Evolutionary conservation across 176 grass and related monocot species (phyloP).

Genomic region (Raddia guianensis): DNA sequence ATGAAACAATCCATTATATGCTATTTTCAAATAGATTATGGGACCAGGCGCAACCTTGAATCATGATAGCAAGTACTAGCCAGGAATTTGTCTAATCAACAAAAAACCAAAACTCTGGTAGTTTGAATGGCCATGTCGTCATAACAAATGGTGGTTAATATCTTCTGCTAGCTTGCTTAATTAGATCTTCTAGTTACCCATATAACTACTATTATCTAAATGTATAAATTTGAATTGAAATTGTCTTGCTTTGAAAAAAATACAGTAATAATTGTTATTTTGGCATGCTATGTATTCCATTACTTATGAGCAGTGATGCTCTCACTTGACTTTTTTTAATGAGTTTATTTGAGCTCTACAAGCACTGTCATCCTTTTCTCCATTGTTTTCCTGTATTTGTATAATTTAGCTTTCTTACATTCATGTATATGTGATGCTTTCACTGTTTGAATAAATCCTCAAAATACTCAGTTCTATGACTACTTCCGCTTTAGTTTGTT

Average conservation of each 20-base stretch:
- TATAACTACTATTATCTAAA: not conserved
- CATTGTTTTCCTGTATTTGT: not conserved
- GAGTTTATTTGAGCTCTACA: not conserved
- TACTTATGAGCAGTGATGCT: constrained; percentile 7
- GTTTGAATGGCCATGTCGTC: not conserved
- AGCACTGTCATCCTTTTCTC: not conserved
- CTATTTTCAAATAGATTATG: constrained; percentile 17
- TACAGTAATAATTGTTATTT: not conserved
- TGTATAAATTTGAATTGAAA: not conserved
- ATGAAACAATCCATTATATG: not conserved
- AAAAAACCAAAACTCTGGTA: not conserved
- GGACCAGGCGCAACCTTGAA: not conserved
- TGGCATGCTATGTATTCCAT: not conserved
- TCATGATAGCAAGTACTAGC: not conserved
- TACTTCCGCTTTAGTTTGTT: constrained; percentile 16
- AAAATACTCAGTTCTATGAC: not conserved
- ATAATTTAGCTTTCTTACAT: constrained; percentile 22
- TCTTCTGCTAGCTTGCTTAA: constrained; percentile 9
- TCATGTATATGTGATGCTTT: not conserved
- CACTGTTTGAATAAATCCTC: constrained; percentile 7
- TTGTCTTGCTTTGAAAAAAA: constrained; percentile 9
- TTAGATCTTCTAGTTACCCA: constrained; percentile 21
- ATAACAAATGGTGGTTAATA: not conserved
- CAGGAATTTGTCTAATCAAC: not conserved
- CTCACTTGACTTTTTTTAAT: constrained; percentile 16